Conservation (phyloP, 805 yeast species). For the Yamadazyma akitaensis region DNA sequence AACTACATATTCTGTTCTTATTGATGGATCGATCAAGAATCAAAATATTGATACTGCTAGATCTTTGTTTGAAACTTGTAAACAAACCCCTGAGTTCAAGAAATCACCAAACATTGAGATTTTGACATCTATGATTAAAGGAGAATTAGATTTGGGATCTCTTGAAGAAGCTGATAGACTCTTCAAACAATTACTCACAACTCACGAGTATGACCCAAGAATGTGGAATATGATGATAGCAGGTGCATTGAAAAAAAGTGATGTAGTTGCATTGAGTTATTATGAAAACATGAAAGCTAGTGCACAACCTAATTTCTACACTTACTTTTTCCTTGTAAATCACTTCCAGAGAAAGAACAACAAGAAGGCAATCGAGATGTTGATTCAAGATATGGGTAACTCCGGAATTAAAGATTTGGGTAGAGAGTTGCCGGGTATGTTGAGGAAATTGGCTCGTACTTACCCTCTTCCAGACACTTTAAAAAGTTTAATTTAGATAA, state of each 20-base stretch:
- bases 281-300: conserved; percentile 22
- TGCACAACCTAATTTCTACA: conserved; percentile 45
- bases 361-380: conserved; percentile 26
- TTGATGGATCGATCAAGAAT: conserved; percentile 51
- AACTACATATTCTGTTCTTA: conserved; percentile 48
- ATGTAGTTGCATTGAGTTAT: conserved; percentile 40
- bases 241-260: conserved; percentile 27
- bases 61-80: conserved; percentile 34
- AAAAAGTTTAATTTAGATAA: not conserved
- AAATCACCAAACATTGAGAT: conserved; percentile 35
- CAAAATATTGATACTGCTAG: conserved; percentile 54
- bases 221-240: conserved; percentile 41
- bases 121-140: conserved; percentile 45
- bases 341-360: conserved; percentile 35
- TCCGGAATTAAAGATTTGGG: conserved; percentile 34
- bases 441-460: conserved; percentile 12
- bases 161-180: conserved; percentile 27
- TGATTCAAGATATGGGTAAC: conserved; percentile 37
- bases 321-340: conserved; percentile 46
- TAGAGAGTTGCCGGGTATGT: conserved; percentile 33
- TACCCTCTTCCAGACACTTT: conserved; percentile 1
- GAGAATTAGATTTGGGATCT: conserved; percentile 43
- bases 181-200: conserved; percentile 23
- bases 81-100: conserved; percentile 3
- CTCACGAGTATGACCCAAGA: conserved; percentile 33